Conservation (phyloP, 768 basidiomycete genomes). For the Tulasnella sp. region DNA sequence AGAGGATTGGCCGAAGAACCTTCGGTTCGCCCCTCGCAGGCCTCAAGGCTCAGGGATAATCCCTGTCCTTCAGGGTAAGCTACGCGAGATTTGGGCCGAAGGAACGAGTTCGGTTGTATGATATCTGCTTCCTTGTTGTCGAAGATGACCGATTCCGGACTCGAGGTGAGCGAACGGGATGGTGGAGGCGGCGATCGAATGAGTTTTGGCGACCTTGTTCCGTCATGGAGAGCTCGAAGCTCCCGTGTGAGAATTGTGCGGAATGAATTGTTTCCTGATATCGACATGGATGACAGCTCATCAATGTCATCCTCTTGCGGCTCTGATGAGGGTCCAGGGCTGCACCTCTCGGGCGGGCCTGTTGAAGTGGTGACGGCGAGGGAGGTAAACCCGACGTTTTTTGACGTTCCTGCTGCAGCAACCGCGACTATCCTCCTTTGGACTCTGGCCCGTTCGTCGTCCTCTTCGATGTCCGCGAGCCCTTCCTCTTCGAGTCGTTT, state of each 20-base stretch:
- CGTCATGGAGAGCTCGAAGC: slow-evolving; percentile 6
- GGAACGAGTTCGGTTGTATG: slow-evolving; percentile 19
- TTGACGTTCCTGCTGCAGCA: background rate
- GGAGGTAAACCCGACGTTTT: background rate
- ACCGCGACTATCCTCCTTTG: background rate
- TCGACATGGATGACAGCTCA: background rate
- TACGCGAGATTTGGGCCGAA: background rate
- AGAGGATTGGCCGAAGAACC: slow-evolving; percentile 1
- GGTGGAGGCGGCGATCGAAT: background rate
- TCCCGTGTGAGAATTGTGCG: background rate
- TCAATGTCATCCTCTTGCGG: background rate
- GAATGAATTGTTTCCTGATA: slow-evolving; percentile 4
- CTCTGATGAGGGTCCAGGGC: background rate
- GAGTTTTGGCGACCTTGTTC: slow-evolving; percentile 8
- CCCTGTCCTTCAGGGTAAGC: background rate
- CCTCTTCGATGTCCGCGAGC: slow-evolving; percentile 10
- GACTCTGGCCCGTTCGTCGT: background rate
- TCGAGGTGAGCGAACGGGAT: background rate
- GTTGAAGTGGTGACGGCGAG: background rate
- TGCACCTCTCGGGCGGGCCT: background rate
- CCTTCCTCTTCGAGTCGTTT: slow-evolving; percentile 13
- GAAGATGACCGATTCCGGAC: slow-evolving; percentile 25
- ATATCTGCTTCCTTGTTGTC: slow-evolving; percentile 16
- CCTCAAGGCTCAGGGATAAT: background rate
- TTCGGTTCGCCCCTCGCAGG: background rate